Base-by-base conservation (phyloP, 2,329 filamentous ascomycete genomes). In the Grosmannia penicillata region DNA sequence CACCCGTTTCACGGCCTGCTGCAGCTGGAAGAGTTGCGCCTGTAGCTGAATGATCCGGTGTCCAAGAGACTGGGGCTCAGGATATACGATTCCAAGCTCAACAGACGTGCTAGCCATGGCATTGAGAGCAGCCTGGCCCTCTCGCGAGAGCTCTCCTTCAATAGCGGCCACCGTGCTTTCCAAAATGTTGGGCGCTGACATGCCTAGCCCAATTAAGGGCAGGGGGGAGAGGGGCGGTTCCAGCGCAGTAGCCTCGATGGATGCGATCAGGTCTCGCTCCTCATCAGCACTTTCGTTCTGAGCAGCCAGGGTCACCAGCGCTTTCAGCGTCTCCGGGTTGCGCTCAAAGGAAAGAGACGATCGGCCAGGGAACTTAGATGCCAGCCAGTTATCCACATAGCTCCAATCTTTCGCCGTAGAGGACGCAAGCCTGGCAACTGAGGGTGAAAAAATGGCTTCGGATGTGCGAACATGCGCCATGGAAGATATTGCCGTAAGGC, bases 331-430 rank as follows among this genome's bases (percentile, higher is more conserved):
- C 33, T 89, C 82, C 23, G 79, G 69, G 53, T 50, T 95, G 50
- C 85, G 78, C 60, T 96, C 89, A 56, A 94, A 94, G 1, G 66
- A 54, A 0, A 85, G 86, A 0, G 78, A 61, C 0, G 68, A 55
- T 33, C 70, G 72, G 23, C 72, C 70, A 32, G 68, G 66, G 48
- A 82, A 82, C 52, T 82, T 82, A 42, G 72, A 68, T 33, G 68
- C 65, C 10, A 95, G 73, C 87, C 89, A 96, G 49, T 66, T 65
- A 58, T 93, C 85, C 48, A 95, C 72, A 47, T 82, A 85, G 39
- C 77, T 78, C 89, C 89, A 96, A 59, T 95, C 87, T 53, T 89
- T 87, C 33, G 85, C 82, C 45, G 82, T 77, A 11, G 82, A 81
- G 45, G 82, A 81, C 48, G 84, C 82, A 43, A 82, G 78, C 42